phyloP scores from a whole-genome alignment of 1,284 basidiomycete species.

The Irpex sp. region DNA sequence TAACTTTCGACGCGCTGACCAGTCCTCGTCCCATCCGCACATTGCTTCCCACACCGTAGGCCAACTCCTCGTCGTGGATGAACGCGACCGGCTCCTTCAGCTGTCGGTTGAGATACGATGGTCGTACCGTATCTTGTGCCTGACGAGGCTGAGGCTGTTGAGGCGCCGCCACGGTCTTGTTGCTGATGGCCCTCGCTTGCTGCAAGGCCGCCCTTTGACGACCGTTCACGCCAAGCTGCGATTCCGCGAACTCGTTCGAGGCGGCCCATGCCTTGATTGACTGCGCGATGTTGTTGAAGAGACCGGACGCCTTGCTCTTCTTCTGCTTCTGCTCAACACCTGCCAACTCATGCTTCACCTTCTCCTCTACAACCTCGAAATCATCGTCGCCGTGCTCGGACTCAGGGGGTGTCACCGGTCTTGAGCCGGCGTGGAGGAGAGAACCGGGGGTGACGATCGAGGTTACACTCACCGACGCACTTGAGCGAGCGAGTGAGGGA shows the following conservation, averaged over 20 bases:
- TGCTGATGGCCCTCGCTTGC: neutral
- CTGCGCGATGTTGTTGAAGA: neutral
- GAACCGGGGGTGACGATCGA: slow-evolving; percentile 27
- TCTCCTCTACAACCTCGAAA: neutral
- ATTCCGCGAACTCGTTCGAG: neutral
- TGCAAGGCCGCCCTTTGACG: neutral
- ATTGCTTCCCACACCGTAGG: neutral
- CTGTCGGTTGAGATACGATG: neutral
- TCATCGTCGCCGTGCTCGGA: slow-evolving; percentile 1
- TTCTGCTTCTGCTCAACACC: neutral
- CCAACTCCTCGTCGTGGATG: neutral
- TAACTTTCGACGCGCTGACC: neutral
- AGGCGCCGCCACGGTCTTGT: neutral
- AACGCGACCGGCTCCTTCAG: neutral
- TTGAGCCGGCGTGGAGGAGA: slow-evolving; percentile 22
- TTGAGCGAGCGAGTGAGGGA: slow-evolving; percentile 24
- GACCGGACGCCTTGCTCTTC: neutral
- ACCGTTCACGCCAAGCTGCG: neutral
- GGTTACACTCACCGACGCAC: slow-evolving; percentile 24
- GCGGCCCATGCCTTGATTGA: neutral
- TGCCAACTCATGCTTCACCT: neutral
- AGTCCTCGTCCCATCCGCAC: neutral
- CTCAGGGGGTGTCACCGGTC: neutral
- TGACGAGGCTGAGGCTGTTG: neutral
- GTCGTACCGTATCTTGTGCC: neutral